Percentiles rank a stretch among this genome's conserved stretches.
Evolutionary conservation across 306 rosid species (phyloP).

Genomic region (Parietaria judaica): DNA sequence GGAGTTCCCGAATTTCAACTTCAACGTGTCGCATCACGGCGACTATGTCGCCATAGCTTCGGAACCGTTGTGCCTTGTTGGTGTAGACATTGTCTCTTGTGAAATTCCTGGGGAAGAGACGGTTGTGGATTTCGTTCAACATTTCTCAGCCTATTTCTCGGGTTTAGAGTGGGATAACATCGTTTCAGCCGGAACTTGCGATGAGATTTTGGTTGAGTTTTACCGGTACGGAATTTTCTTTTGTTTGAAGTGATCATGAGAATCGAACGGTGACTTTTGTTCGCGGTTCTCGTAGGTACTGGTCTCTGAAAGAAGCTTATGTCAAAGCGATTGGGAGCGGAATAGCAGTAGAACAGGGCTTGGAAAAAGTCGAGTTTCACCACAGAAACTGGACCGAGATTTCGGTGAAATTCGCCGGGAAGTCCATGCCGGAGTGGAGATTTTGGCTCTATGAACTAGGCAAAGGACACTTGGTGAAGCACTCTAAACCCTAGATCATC

Average conservation of each 20-base stretch:
- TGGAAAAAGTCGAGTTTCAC: conserved; percentile 68
- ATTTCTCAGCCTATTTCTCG: conserved; percentile 68
- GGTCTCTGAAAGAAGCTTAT: conserved; percentile 88
- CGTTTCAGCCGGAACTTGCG: conserved; percentile 40
- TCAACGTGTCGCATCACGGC: conserved; percentile 85
- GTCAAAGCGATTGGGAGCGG: conserved; percentile 87
- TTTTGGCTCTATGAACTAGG: conserved; percentile 68
- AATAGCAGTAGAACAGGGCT: conserved; percentile 40
- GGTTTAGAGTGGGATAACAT: conserved; percentile 68
- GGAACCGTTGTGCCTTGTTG: conserved; percentile 80
- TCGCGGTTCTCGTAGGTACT: conserved; percentile 47
- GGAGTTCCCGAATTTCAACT: conserved; percentile 74
- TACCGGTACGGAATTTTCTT: conserved; percentile 40
- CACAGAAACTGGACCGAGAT: conserved; percentile 54
- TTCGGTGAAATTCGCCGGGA: conserved; percentile 42
- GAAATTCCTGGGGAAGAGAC: conserved; percentile 53
- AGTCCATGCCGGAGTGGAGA: conserved; percentile 52
- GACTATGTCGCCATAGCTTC: conserved; percentile 89
- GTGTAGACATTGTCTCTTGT: conserved; percentile 66
- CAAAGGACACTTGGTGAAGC: conserved; percentile 51
- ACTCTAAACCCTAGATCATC: neutral
- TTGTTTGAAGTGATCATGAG: neutral
- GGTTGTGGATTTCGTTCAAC: conserved; percentile 32
- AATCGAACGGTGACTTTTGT: neutral
- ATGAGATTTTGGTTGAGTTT: conserved; percentile 54